These are phyloP conservation scores for Agaricus bisporus DNA, from an alignment of 768 basidiomycete genomes.

Conservation along the genomic window DNA sequence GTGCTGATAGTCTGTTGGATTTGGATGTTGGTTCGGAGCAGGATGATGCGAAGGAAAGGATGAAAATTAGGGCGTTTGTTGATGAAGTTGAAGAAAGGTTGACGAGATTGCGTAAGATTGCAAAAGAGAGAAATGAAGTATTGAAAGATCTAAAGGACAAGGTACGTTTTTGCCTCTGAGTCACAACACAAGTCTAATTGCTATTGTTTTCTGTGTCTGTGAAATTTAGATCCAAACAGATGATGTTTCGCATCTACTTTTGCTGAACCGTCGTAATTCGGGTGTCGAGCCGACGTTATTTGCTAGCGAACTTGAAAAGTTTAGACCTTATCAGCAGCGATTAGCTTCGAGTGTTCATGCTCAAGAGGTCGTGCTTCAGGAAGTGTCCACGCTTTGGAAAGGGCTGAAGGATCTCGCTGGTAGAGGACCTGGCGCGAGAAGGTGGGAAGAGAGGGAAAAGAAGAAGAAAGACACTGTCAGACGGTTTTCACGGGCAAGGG, in stretches of 20 bases:
- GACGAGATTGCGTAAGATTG: slow-evolving; percentile 73
- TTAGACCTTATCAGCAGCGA: slow-evolving; percentile 84
- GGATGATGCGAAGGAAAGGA: slow-evolving; percentile 61
- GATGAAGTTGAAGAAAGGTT: slow-evolving; percentile 75
- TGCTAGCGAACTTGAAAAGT: slow-evolving; percentile 92
- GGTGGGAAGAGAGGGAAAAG: slow-evolving; percentile 80
- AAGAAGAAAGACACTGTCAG: slow-evolving; percentile 69
- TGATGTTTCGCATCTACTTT: slow-evolving; percentile 91
- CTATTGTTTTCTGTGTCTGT: not conserved
- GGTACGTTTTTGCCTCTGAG: slow-evolving; percentile 33
- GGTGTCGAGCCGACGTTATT: slow-evolving; percentile 85
- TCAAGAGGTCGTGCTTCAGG: slow-evolving; percentile 68
- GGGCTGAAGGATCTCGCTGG: slow-evolving; percentile 66
- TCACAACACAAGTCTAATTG: not conserved
- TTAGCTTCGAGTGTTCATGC: slow-evolving; percentile 72
- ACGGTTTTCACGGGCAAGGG: slow-evolving; percentile 69
- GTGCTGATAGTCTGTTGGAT: slow-evolving; percentile 46
- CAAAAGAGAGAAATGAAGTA: slow-evolving; percentile 78
- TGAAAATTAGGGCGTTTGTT: slow-evolving; percentile 60
- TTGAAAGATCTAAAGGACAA: slow-evolving; percentile 96
- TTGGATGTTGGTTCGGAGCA: slow-evolving; percentile 59
- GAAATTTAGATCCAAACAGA: slow-evolving; percentile 77
- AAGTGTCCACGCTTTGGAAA: slow-evolving; percentile 71
- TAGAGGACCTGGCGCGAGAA: slow-evolving; percentile 68
- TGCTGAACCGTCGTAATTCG: slow-evolving; percentile 83